A percentile compares a stretch with the other conserved stretches of the same genome.
These are phyloP conservation scores for Aureobasidium sp. DNA, from an alignment of 2,329 filamentous ascomycete genomes.

Conservation along the genomic window DNA sequence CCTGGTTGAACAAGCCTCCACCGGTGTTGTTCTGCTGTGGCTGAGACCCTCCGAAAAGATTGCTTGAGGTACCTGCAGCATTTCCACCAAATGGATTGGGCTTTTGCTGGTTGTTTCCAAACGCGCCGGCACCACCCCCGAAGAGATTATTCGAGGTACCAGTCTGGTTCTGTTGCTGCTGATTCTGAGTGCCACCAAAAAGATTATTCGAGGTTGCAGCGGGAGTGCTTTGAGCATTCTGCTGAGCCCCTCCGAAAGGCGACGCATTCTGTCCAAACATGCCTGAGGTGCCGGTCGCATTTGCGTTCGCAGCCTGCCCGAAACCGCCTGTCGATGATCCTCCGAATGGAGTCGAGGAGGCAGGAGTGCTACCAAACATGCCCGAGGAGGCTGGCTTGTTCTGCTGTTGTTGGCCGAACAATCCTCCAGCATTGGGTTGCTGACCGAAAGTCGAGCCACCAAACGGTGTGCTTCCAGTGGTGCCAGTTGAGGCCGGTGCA, in stretches of 20 bases:
- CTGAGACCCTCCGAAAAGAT: constrained; percentile 17
- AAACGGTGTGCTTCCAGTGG: too few species aligned
- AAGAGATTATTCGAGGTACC: background rate
- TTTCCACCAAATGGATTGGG: constrained; percentile 21
- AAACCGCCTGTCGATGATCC: constrained; percentile 21
- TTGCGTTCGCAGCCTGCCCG: constrained; percentile 32
- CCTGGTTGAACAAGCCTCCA: constrained; percentile 18
- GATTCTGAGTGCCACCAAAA: constrained; percentile 30
- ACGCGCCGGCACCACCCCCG: background rate
- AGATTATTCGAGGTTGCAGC: constrained; percentile 30
- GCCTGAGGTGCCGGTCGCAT: constrained; percentile 18
- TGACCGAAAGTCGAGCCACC: too few species aligned
- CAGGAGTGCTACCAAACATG: constrained; percentile 36
- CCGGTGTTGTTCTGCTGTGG: constrained; percentile 16
- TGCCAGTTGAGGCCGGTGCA: too few species aligned
- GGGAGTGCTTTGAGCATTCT: constrained; percentile 17
- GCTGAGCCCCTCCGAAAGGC: constrained; percentile 13
- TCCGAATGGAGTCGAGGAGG: constrained; percentile 33
- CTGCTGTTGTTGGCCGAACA: too few species aligned
- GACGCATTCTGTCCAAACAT: constrained; percentile 20
- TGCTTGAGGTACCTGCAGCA: background rate
- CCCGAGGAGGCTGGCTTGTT: too few species aligned
- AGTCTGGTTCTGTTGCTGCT: constrained; percentile 12
- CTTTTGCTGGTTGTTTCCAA: constrained; percentile 19
- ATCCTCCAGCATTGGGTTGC: too few species aligned